Conservation (phyloP, 106 monocot species). For the Dactylorhiza incarnata region DNA sequence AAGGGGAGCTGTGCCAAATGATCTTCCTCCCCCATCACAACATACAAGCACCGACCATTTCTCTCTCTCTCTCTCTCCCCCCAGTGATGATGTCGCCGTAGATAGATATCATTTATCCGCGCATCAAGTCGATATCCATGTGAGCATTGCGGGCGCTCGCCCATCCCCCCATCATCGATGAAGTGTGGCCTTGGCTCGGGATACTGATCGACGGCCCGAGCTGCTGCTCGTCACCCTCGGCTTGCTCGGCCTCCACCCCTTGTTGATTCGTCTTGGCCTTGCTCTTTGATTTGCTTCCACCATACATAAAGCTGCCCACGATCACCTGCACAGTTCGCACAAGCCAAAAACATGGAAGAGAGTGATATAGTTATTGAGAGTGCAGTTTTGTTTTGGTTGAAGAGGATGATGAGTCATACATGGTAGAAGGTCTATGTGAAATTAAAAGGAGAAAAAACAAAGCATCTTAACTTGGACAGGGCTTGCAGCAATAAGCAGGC, state of each 20-base stretch:
- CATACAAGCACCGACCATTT: neutral
- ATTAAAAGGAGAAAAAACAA: constrained; percentile 23
- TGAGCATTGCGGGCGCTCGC: constrained; percentile 30
- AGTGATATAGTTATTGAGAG: neutral
- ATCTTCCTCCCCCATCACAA: neutral
- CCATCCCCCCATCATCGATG: constrained; percentile 31
- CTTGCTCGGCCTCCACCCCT: constrained; percentile 8
- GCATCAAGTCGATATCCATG: constrained; percentile 51
- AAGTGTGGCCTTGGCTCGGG: constrained; percentile 17
- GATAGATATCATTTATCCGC: constrained; percentile 14
- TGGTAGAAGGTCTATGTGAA: constrained; percentile 28
- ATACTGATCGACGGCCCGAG: neutral
- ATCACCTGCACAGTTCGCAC: constrained; percentile 41
- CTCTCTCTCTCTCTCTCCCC: neutral
- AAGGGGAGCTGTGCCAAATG: neutral
- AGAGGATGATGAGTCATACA: constrained; percentile 20
- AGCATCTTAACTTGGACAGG: constrained; percentile 19
- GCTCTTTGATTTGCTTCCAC: constrained; percentile 45
- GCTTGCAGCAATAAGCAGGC: constrained; percentile 10
- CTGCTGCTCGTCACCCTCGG: constrained; percentile 9
- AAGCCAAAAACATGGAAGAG: neutral
- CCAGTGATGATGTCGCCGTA: no score
- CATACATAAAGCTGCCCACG: constrained; percentile 71
- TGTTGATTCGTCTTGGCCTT: constrained; percentile 20
- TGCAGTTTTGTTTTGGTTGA: constrained; percentile 17